These are phyloP conservation scores for Lactarius hengduanensis DNA, from an alignment of 768 basidiomycete species.

Conservation along the genomic window DNA sequence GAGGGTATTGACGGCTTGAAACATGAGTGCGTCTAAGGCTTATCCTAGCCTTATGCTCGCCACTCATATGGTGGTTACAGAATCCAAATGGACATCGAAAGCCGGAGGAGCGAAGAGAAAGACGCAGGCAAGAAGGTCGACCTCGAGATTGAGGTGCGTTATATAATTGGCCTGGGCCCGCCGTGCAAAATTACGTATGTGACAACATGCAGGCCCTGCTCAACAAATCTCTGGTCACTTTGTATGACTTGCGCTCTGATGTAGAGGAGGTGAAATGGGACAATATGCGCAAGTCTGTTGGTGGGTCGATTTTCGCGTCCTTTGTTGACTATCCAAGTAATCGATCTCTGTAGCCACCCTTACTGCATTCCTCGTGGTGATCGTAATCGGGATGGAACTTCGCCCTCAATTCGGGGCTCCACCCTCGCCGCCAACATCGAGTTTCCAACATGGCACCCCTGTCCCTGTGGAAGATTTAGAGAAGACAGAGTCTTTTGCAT, in stretches of 20 bases:
- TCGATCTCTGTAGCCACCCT: conserved; percentile 49
- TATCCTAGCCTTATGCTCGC: neutral
- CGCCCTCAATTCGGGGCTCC: conserved; percentile 43
- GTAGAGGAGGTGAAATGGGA: conserved; percentile 89
- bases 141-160: conserved; percentile 74
- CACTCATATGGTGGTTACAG: conserved; percentile 41
- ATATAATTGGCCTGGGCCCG: conserved; percentile 6
- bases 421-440: conserved; percentile 32
- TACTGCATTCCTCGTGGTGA: conserved; percentile 62
- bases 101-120: conserved; percentile 86
- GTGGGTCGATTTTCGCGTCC: conserved; percentile 43
- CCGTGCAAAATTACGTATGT: neutral
- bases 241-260: conserved; percentile 76
- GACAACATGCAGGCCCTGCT: conserved; percentile 55
- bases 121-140: conserved; percentile 82
- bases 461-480: conserved; percentile 15
- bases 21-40: conserved; percentile 70
- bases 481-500: conserved; percentile 21
- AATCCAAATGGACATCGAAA: conserved; percentile 96
- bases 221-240: conserved; percentile 67
- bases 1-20: conserved; percentile 86
- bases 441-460: conserved; percentile 6
- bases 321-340: neutral
- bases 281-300: conserved; percentile 80
- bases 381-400: conserved; percentile 70